Conservation (phyloP, 805 yeast species). For the Kluyveromyces siamensis region DNA sequence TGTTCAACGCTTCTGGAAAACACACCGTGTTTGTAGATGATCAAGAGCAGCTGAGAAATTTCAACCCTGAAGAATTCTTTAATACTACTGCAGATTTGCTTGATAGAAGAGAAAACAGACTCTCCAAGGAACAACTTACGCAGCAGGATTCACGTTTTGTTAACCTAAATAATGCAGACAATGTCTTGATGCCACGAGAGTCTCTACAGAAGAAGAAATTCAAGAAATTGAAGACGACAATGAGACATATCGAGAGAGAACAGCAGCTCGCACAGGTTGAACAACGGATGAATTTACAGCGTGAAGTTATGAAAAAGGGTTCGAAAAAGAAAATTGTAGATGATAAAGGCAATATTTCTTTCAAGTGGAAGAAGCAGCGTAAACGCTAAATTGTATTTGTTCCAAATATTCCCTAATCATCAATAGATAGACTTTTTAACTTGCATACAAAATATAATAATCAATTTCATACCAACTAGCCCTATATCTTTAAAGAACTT, state of each 20-base stretch:
- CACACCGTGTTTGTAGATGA: conserved; percentile 83
- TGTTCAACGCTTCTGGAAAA: conserved; percentile 51
- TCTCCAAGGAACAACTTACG: conserved; percentile 50
- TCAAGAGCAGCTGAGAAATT: conserved; percentile 43
- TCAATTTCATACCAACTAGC: background rate
- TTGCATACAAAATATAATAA: background rate
- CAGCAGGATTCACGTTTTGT: background rate
- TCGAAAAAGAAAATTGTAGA: conserved; percentile 67
- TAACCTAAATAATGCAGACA: conserved; percentile 12
- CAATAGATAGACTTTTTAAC: background rate
- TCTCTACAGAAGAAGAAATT: conserved; percentile 45
- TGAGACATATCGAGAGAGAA: conserved; percentile 62
- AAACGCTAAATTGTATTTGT: conserved; percentile 32
- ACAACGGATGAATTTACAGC: conserved; percentile 63
- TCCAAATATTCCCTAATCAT: background rate
- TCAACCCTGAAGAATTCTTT: conserved; percentile 59
- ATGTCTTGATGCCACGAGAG: conserved; percentile 28
- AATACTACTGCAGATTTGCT: conserved; percentile 60
- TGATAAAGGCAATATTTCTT: conserved; percentile 57
- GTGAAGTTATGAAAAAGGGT: conserved; percentile 87
- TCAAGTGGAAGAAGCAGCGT: conserved; percentile 80
- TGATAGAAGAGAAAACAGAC: conserved; percentile 60
- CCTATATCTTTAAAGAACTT: background rate
- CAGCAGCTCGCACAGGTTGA: conserved; percentile 60
- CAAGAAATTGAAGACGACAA: conserved; percentile 49